Percentiles rank a stretch among this genome's conserved stretches.
phyloP scores from a whole-genome alignment of 345 rosid species.

The Cardamine occulta region DNA sequence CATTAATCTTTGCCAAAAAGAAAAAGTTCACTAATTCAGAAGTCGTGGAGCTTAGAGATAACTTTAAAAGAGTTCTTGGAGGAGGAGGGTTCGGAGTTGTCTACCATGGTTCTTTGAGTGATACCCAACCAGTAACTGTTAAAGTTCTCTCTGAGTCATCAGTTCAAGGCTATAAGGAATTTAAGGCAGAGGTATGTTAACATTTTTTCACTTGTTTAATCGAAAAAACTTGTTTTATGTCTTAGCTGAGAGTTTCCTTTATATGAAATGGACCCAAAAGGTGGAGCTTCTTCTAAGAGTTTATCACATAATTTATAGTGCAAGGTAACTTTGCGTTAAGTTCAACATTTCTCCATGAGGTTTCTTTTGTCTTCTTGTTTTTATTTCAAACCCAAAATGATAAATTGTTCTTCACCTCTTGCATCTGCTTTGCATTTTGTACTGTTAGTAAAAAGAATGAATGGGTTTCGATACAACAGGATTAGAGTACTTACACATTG shows the following conservation, averaged over 20 bases:
- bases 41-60: constrained; percentile 40
- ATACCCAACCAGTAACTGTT: constrained; percentile 46
- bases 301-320: constrained; percentile 51
- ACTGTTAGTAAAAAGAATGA: too few relatives aligned
- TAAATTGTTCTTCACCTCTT: too few relatives aligned
- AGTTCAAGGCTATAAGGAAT: constrained; percentile 49
- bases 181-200: constrained; percentile 46
- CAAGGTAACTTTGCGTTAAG: too few relatives aligned
- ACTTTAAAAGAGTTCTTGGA: constrained; percentile 48
- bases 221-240: not conserved
- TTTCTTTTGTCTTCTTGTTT: too few relatives aligned
- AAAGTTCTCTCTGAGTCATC: constrained; percentile 51
- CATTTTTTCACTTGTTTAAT: not conserved
- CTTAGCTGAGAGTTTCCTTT: not conserved
- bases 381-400: too few relatives aligned
- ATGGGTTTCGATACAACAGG: too few relatives aligned
- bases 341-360: too few relatives aligned
- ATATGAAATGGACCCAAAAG: constrained; percentile 14
- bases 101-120: constrained; percentile 45
- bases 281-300: constrained; percentile 51
- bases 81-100: constrained; percentile 52
- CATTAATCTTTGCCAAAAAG: constrained; percentile 35
- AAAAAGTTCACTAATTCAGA: constrained; percentile 42
- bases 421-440: too few relatives aligned
- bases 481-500: too few relatives aligned